Percentiles rank a stretch among this genome's conserved stretches.
phyloP scores from a whole-genome alignment of 139 green algal genomes.

The Dunaliella sp. region DNA sequence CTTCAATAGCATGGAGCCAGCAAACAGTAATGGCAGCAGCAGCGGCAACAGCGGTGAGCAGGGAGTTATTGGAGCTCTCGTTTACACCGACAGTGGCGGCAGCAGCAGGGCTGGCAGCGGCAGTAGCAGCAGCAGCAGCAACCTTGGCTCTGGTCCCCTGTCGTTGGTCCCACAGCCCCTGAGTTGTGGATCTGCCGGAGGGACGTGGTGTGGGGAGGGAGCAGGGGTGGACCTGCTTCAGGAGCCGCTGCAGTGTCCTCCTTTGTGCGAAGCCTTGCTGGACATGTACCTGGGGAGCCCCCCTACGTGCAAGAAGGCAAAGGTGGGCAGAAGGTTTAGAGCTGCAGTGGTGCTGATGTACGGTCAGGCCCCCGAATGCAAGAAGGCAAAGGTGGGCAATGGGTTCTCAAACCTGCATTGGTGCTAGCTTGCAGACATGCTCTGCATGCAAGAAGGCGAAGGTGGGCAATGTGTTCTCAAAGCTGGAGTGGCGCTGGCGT shows the following conservation, averaged over 20 bases:
- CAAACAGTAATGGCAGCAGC: not conserved
- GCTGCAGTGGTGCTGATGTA: not conserved
- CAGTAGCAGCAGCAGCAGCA: not conserved
- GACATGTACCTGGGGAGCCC: constrained; percentile 70
- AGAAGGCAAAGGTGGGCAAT: constrained; percentile 46
- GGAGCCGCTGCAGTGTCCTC: constrained; percentile 17
- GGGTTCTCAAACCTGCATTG: not conserved
- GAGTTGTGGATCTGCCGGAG: not conserved
- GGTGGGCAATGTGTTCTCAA: not conserved
- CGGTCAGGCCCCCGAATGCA: constrained; percentile 53
- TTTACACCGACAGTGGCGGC: too few relatives aligned
- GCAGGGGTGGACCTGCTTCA: not conserved
- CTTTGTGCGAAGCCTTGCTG: constrained; percentile 60
- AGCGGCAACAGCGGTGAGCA: too few relatives aligned
- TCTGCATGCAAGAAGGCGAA: too few relatives aligned
- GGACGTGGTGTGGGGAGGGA: not conserved
- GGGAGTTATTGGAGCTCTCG: too few relatives aligned
- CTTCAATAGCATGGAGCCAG: not conserved
- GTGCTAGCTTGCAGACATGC: too few relatives aligned
- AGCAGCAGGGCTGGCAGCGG: not conserved
- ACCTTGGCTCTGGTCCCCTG: too few relatives aligned
- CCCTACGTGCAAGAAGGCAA: constrained; percentile 54
- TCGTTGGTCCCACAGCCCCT: too few relatives aligned
- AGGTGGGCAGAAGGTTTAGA: constrained; percentile 2
- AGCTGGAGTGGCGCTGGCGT: not conserved